Base-by-base conservation (phyloP, 2,329 filamentous ascomycete genomes). In the Pseudomassariella vexata region DNA sequence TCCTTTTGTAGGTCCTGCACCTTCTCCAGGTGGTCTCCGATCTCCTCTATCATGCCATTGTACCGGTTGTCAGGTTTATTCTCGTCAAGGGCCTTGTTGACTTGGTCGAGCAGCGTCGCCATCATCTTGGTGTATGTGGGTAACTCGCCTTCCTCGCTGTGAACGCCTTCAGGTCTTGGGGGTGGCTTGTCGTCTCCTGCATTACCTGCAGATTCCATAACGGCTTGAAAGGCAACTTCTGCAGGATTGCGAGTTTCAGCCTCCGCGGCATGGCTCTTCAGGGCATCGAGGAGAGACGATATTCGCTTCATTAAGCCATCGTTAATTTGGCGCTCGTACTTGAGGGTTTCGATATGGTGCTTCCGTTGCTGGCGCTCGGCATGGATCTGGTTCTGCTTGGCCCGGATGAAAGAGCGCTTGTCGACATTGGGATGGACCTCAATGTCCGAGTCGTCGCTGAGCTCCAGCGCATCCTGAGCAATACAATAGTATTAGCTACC, bases 381-480 rank as follows among this genome's bases (percentile, higher is more conserved):
- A 60, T 98, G 92, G 50, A 98, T 98, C 64, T 98, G 89, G 49
- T 81, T 83, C 66, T 96, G 92, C 65, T 98, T 98, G 44, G 92
- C 94, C 45, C 90, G 86, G 59, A 98, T 98, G 62, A 98, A 98
- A 39, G 90, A 96, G 31, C 83, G 79, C 62, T 98, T 98, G 67
- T 98, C 92, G 57, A 98, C 92, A 57, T 98, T 98, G 39, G 92
- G 92, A 62, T 98, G 92, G 31, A 96, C 92, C 65, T 98, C 92
- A 50, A 98, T 82, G 53, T 98, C 92, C 31, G 88, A 95, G 63
- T 98, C 92, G 62, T 98, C 92, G 53, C 87, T 95, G 55, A 98
- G 80, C 78, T 98, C 92, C 54, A 98, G 76, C 38, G 84, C 82
- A 57, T 96, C 85, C 81, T 85, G 39, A 18, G 32, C n/a, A 25